These are phyloP conservation scores for Hemileccinum impolitum DNA, from an alignment of 768 basidiomycete genomes.

Conservation along the genomic window DNA sequence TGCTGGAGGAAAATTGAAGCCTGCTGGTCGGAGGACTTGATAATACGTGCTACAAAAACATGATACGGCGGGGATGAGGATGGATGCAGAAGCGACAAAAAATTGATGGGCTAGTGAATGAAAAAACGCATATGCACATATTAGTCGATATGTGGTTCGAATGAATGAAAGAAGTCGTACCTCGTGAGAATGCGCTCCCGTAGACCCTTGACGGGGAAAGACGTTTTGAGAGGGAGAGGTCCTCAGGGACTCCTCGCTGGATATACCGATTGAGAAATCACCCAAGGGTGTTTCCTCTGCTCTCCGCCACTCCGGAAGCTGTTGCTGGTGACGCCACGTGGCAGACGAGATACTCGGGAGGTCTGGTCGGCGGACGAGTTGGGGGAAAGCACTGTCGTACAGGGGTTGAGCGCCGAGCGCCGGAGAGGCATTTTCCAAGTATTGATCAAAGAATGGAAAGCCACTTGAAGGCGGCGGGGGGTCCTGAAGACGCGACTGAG, in stretches of 20 bases:
- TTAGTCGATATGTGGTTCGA: slow-evolving; percentile 10
- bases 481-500: slow-evolving; percentile 25
- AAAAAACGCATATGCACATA: slow-evolving; percentile 12
- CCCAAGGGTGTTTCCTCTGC: slow-evolving; percentile 28
- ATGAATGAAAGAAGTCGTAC: slow-evolving; percentile 33
- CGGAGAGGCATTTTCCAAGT: slow-evolving; percentile 42
- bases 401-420: slow-evolving; percentile 35
- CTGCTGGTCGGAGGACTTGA: slow-evolving; percentile 88
- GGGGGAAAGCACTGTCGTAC: slow-evolving; percentile 32
- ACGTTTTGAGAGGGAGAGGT: slow-evolving; percentile 25
- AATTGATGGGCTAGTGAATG: slow-evolving; percentile 73
- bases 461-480: slow-evolving; percentile 22
- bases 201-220: slow-evolving; percentile 27
- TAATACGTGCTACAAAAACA: slow-evolving; percentile 78
- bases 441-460: slow-evolving; percentile 52
- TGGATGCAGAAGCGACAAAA: slow-evolving; percentile 79
- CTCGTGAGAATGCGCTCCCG: slow-evolving; percentile 44
- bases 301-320: slow-evolving; percentile 43
- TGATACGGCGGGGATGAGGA: slow-evolving; percentile 82
- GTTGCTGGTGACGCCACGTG: slow-evolving; percentile 29
- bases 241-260: slow-evolving; percentile 30
- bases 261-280: slow-evolving; percentile 23
- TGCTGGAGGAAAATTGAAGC: slow-evolving; percentile 89
- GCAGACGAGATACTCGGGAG: slow-evolving; percentile 9
- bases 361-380: slow-evolving; percentile 21